These are phyloP conservation scores for Claviceps sp. DNA, from an alignment of 2,329 filamentous ascomycete species.

Conservation along the genomic window DNA sequence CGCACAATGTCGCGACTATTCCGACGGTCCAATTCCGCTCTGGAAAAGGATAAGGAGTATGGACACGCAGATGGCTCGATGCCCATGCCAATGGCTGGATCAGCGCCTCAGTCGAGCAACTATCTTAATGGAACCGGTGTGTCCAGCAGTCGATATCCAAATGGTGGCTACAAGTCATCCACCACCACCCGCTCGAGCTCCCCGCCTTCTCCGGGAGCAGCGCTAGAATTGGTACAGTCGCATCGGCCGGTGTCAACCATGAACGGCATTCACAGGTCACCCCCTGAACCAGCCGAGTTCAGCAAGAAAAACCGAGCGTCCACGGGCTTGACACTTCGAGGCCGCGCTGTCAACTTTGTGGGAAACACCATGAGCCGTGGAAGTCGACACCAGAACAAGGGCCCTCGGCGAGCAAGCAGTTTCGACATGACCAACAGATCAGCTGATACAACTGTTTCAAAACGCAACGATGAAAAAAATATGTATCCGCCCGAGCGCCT, in stretches of 20 bases:
- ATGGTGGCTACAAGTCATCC: slow-evolving; percentile 24
- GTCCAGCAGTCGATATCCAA: slow-evolving; percentile 30
- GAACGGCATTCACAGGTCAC: slow-evolving; percentile 13
- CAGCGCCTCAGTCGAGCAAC: slow-evolving; percentile 7
- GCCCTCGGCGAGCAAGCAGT: slow-evolving; percentile 31
- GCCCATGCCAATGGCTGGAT: slow-evolving; percentile 12
- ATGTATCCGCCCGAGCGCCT: slow-evolving; percentile 28
- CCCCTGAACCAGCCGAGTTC: slow-evolving; percentile 33
- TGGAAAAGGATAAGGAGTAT: slow-evolving; percentile 15
- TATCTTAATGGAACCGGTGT: slow-evolving; percentile 3
- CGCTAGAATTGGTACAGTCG: slow-evolving; percentile 27
- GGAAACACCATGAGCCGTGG: slow-evolving; percentile 14
- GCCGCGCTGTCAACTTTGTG: slow-evolving; percentile 35
- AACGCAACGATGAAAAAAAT: slow-evolving; percentile 12
- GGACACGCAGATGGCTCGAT: slow-evolving; percentile 9
- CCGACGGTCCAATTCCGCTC: slow-evolving; percentile 26
- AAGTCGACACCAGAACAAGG: slow-evolving; percentile 12
- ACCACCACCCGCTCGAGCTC: slow-evolving; percentile 34
- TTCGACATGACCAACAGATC: slow-evolving; percentile 28
- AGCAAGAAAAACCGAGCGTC: slow-evolving; percentile 36
- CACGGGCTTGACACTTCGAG: slow-evolving; percentile 36
- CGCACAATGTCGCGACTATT: slow-evolving; percentile 38
- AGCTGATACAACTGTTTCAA: slow-evolving; percentile 10
- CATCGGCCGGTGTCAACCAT: slow-evolving; percentile 8
- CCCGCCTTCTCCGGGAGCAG: slow-evolving; percentile 36